These are phyloP conservation scores for Biscutella laevigata DNA, from an alignment of 441 rosid species.

Conservation along the genomic window DNA sequence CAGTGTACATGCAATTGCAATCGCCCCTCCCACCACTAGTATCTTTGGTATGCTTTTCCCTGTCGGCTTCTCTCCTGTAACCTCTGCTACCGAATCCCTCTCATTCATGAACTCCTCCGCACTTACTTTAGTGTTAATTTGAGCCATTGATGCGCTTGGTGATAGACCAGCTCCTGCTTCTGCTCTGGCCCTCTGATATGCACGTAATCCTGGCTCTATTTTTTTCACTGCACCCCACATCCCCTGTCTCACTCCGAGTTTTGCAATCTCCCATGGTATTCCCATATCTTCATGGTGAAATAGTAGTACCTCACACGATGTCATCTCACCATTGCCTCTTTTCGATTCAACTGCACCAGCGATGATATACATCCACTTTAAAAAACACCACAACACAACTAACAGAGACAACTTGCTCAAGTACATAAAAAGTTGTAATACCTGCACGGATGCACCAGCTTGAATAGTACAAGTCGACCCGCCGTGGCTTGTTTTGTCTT, in stretches of 20 bases:
- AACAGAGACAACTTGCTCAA: neutral
- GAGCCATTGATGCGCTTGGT: slow-evolving; percentile 59
- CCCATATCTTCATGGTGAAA: slow-evolving; percentile 98
- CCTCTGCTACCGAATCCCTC: slow-evolving; percentile 34
- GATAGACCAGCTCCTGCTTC: slow-evolving; percentile 48
- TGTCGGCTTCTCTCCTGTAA: slow-evolving; percentile 27
- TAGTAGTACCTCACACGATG: slow-evolving; percentile 79
- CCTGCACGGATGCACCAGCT: slow-evolving; percentile 96
- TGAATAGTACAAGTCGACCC: slow-evolving; percentile 86
- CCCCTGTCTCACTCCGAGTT: slow-evolving; percentile 85
- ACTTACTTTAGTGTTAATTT: slow-evolving; percentile 70
- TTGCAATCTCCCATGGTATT: slow-evolving; percentile 85
- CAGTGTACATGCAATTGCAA: slow-evolving; percentile 63
- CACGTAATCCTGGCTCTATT: slow-evolving; percentile 70
- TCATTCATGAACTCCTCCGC: slow-evolving; percentile 37
- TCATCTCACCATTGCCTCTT: slow-evolving; percentile 64
- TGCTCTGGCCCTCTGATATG: slow-evolving; percentile 59
- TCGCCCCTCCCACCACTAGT: slow-evolving; percentile 63
- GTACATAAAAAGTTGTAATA: slow-evolving; percentile 19
- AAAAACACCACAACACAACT: neutral
- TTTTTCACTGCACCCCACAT: slow-evolving; percentile 99
- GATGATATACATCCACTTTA: neutral
- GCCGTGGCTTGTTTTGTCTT: slow-evolving; percentile 65
- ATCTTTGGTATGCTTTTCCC: slow-evolving; percentile 52
- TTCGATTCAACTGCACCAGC: slow-evolving; percentile 66